Evolutionary conservation across 169 alveolate genomes (phyloP).

Genomic region (Sarcocystis neurona): DNA sequence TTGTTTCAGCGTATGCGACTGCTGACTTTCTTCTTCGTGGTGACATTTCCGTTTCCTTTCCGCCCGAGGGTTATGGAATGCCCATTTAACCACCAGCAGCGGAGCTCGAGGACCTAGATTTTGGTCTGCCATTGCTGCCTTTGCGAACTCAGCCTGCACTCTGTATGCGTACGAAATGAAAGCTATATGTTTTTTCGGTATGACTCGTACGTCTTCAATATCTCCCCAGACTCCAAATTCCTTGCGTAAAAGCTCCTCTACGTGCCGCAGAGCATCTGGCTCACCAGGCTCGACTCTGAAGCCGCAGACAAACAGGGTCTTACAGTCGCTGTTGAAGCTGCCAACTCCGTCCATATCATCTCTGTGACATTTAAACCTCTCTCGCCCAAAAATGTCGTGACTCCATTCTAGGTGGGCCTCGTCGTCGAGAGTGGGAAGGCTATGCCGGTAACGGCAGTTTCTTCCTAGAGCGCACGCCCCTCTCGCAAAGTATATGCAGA

Average conservation of each 20-base stretch:
- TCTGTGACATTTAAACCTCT: slow-evolving; percentile 92
- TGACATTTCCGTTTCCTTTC: background rate
- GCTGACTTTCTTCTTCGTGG: slow-evolving; percentile 14
- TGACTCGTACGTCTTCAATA: slow-evolving; percentile 90
- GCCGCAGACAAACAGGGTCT: slow-evolving; percentile 93
- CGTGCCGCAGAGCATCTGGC: slow-evolving; percentile 85
- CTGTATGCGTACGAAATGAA: slow-evolving; percentile 90
- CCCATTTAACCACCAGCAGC: slow-evolving; percentile 96
- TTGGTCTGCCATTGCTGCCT: slow-evolving; percentile 98
- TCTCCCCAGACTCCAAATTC: slow-evolving; percentile 96
- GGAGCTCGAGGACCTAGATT: slow-evolving; percentile 86
- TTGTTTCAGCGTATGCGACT: no score
- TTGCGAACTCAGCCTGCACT: slow-evolving; percentile 97
- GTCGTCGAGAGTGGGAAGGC: slow-evolving; percentile 95
- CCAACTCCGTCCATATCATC: slow-evolving; percentile 99
- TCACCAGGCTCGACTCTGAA: slow-evolving; percentile 83
- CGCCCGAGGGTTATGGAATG: slow-evolving; percentile 78
- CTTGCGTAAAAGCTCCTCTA: slow-evolving; percentile 90
- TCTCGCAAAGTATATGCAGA: slow-evolving; percentile 95
- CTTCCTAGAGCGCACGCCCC: slow-evolving; percentile 98
- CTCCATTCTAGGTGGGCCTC: slow-evolving; percentile 88
- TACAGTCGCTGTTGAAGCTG: slow-evolving; percentile 93
- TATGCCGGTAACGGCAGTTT: slow-evolving; percentile 94
- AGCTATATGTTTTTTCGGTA: slow-evolving; percentile 92
- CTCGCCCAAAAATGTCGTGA: slow-evolving; percentile 98